Evolutionary conservation across 75 land plant genomes (phyloP), one percentile per base, ranked within the genome.

Genomic region (Selaginella moellendorffii): DNA sequence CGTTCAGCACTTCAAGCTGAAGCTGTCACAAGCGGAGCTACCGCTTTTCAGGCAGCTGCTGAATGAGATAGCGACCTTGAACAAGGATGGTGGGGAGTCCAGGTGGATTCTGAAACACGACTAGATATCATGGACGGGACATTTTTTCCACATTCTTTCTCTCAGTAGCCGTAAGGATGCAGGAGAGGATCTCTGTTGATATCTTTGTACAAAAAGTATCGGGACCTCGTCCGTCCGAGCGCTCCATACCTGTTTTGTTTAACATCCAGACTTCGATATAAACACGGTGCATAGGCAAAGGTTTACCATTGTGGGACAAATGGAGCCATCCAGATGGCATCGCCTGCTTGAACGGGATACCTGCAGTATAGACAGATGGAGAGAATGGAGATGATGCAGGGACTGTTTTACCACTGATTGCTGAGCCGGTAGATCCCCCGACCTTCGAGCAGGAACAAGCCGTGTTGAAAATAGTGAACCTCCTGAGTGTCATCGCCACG

Each of bases 311-410:
- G 98, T 27, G 96, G 98, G 64, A 88, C 98, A 80, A 85, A 93
- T 56, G 98, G 98, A 26, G 98, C 89, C 98, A 93, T 93, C 98
- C 98, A 93, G 71, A 93, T 88, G 25, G 62, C 80, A 78, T 93
- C 98, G 24, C 98, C 98, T 20, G 98, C 87, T 82, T 93, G 90
- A 30, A 93, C 83, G 31, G 98, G 98, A 54, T 88, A 82, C 98
- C 98, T 92, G 70, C 61, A 63, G 24, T 25, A n/a, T n/a, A n/a
- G n/a, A 14, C 46, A 36, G 10, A 36, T 36, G 46, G 5, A 36
- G 46, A 36, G 14, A 5, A 5, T 36, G 14, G 14, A 36, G 5
- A 9, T 19, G n/a, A 9, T 19, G 59, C 21, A 5, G n/a, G 2
- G 14, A 46, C 51, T 56, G 8, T 19, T 8, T 66, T 69, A 93